Conservation (phyloP, 2,329 filamentous ascomycete species). For the Penicillium janthinellum region DNA sequence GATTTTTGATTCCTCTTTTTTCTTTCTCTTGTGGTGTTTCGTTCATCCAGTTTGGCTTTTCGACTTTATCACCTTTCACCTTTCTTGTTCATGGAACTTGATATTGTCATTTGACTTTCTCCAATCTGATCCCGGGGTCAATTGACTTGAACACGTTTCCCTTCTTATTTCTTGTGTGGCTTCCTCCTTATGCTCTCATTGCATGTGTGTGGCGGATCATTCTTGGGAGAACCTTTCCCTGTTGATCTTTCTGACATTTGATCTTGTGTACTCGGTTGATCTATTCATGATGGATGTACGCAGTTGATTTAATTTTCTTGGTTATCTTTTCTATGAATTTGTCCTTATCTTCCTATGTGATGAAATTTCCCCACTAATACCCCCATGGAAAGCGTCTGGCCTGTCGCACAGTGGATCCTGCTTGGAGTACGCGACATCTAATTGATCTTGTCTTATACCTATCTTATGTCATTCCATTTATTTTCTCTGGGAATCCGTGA, state of each 20-base stretch:
- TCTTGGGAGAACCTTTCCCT: not conserved
- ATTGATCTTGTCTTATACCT: not conserved
- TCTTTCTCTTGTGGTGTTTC: not conserved
- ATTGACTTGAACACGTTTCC: no score
- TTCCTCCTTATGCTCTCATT: not conserved
- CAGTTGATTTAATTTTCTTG: not conserved
- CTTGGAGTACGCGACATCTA: not conserved
- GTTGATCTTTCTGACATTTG: not conserved
- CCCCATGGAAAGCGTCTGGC: not conserved
- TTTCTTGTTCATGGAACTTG: not conserved
- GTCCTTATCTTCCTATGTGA: not conserved
- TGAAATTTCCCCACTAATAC: not conserved
- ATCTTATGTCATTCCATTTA: not conserved
- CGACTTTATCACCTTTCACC: not conserved
- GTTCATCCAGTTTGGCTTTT: not conserved
- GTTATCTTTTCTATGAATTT: not conserved
- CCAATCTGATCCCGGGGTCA: no score
- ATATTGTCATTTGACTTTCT: not conserved
- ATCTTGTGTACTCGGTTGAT: not conserved
- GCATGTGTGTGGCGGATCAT: not conserved
- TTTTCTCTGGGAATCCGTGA: not conserved
- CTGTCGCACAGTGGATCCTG: not conserved
- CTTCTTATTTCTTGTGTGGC: not conserved
- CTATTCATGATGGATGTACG: not conserved
- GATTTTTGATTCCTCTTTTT: no score